Evolutionary conservation across 1,284 basidiomycete genomes (phyloP), one percentile per base, ranked within the genome.

Genomic region (Macrocystidia cucumis): DNA sequence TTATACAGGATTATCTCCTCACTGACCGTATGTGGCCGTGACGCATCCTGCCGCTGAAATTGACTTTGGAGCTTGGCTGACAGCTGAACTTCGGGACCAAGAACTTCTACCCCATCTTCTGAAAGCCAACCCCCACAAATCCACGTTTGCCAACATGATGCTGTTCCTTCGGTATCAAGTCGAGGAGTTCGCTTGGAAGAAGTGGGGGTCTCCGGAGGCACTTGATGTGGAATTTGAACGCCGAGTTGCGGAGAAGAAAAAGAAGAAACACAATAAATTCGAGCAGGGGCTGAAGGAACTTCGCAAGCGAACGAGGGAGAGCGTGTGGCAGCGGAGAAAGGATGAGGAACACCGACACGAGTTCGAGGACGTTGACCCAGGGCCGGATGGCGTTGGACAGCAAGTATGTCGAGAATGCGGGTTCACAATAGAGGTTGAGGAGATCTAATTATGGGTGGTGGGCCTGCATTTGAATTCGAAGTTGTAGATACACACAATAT

Each of bases 131-230:
- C 96, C 96, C 1, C 93, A 98, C 64, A 89, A 91, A 44, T 89
- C 91, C 14, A 96, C 91, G 0, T 98, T 91, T 55, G 87, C 86
- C 32, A 98, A 98, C 65, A 98, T 98, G 96, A 98, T 98, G 96
- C 72, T 99, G 16, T 99, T 91, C 61, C 70, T 98, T 5, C 80
- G 96, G 16, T 83, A 69, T 49, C 93, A 97, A 60, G 92, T 98
- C 2, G 96, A 98, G 57, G 84, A 83, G 17, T 98, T 95, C 55
- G 95, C 96, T 2, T 98, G 90, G 80, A 82, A 86, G 49, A 98
- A 98, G 61, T 99, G 96, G 96, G 92, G 91, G 0, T 91, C 91
- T 0, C 74, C 90, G 7, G 90, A 95, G 52, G 91, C 80, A 1
- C 60, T 99, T 25, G 96, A 98, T 50, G 72, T 69, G 9, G 96